Base-by-base conservation (phyloP, 2,329 filamentous ascomycete species). In the Scedosporium dehoogii region DNA sequence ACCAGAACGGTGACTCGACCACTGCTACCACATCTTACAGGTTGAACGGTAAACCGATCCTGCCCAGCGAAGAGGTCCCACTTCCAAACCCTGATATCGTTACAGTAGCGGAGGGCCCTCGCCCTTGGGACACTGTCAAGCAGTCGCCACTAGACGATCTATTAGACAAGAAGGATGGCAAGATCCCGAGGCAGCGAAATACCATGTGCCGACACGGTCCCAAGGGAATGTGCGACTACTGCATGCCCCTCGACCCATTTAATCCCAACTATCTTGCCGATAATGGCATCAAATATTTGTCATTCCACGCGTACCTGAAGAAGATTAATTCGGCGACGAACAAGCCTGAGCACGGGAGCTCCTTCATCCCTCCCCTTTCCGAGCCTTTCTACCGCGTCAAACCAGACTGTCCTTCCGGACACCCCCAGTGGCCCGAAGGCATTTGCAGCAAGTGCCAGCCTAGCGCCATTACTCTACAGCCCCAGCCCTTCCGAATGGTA, bases 141-240 rank as follows among this genome's bases (percentile, higher is more conserved):
- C 94, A 99, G 76, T 96, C 92, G 2, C 80, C 87, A 2, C 81
- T 99, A 9, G 96, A 99, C 72, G 88, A 99, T 71, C 80, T 83
- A 62, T 78, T 99, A 71, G 94, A 99, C 74, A 91, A 85, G 75
- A 83, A 87, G 67, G 88, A 94, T 79, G 94, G 94, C 67, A 99
- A 96, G 78, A 96, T 97, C 60, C 78, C 85, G 21, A 82, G 92
- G 65, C 83, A 83, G 65, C 82, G 82, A 63, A 91, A 96, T 72
- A 90, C 90, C 72, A 94, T 99, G 92, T 99, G 94, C 78, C 88
- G 91, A 65, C 94, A 99, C 73, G 93, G 93, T 1, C 87, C 89
- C 60, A 97, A 96, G 76, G 94, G 94, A 73, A 99, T 99, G 94
- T 99, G 94, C 75, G 94, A 99, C 76, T 96, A 97, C 76, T 99